These are phyloP conservation scores for Suhomyces kunorum DNA, from an alignment of 1,139 yeast genomes.

Conservation along the genomic window DNA sequence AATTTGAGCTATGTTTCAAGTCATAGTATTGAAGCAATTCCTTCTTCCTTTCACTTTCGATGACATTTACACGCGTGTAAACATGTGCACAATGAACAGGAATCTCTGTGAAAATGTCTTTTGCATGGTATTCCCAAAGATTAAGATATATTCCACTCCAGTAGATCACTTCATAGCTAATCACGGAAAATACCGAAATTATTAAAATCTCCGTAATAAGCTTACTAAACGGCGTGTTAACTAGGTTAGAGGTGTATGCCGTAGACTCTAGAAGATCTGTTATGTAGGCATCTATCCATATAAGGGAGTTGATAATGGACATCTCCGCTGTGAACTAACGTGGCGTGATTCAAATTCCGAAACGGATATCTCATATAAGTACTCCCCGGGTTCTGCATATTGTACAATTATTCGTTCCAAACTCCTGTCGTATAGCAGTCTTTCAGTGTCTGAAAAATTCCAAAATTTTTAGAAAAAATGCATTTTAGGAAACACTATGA, in stretches of 20 bases:
- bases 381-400: no score
- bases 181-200: slow-evolving; percentile 34
- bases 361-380: background rate
- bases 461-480: no score
- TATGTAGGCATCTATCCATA: slow-evolving; percentile 6
- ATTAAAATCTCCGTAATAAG: slow-evolving; percentile 46
- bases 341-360: background rate
- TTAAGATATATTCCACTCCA: slow-evolving; percentile 51
- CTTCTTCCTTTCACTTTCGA: slow-evolving; percentile 23
- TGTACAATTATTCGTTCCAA: no score
- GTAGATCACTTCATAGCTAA: slow-evolving; percentile 47
- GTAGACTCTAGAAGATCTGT: slow-evolving; percentile 17
- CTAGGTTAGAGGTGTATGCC: slow-evolving; percentile 32
- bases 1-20: slow-evolving; percentile 29
- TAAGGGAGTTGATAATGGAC: slow-evolving; percentile 7
- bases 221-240: slow-evolving; percentile 33
- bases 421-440: no score
- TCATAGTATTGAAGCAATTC: slow-evolving; percentile 30
- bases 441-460: no score
- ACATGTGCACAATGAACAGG: slow-evolving; percentile 81
- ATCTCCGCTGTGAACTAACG: background rate
- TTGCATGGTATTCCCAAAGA: slow-evolving; percentile 63
- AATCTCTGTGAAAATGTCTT: slow-evolving; percentile 64
- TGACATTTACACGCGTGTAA: slow-evolving; percentile 52
- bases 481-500: no score